Evolutionary conservation across 2,329 filamentous ascomycete species (phyloP), one percentile per base, ranked within the genome.

Genomic region (Curvularia hawaiiensis): DNA sequence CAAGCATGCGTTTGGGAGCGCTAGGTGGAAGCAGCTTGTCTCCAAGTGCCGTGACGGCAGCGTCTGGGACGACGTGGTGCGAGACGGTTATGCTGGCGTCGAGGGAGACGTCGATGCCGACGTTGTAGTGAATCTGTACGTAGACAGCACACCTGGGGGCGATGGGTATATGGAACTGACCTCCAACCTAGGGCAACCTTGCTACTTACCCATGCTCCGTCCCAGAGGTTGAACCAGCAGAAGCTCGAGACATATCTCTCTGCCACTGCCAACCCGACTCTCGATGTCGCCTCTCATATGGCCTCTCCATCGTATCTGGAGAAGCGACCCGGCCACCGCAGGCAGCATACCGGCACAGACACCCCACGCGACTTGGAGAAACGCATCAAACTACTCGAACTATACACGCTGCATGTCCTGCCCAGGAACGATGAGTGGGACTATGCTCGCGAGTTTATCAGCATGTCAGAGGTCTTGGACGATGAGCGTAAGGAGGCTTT

Each of bases 341-440:
- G 56, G 59, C 54, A 62, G 12, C 56, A 73, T 66, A 86, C 84
- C 58, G 91, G 91, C 57, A 88, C 92, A 40, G 88, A 92, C 71
- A 96, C 92, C 0, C 92, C 92, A 0, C 87, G 91, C 61, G 92
- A 96, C 72, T 85, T 97, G 35, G 89, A 90, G 65, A 88, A 91
- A 4, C 85, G 92, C 45, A 88, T 97, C 62, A 96, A 96, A 79
- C 90, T 99, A 41, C 85, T 99, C 50, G 95, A 99, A 78, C 83
- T 99, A 9, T 99, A 97, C 76, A 96, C 92, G 1, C 84, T 99
- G 4, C 95, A 99, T 72, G 91, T 98, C 8, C 85, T 99, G n/a
- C 88, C 94, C 5, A 85, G 92, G 52, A 98, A 97, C 67, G 88
- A 91, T 54, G 92, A 98, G 78, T 99, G 95, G 95, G 91, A 97